A percentile compares a stretch with the other conserved stretches of the same genome.
These are phyloP conservation scores for Steccherinum ochraceum DNA, from an alignment of 768 basidiomycete species.

Conservation along the genomic window DNA sequence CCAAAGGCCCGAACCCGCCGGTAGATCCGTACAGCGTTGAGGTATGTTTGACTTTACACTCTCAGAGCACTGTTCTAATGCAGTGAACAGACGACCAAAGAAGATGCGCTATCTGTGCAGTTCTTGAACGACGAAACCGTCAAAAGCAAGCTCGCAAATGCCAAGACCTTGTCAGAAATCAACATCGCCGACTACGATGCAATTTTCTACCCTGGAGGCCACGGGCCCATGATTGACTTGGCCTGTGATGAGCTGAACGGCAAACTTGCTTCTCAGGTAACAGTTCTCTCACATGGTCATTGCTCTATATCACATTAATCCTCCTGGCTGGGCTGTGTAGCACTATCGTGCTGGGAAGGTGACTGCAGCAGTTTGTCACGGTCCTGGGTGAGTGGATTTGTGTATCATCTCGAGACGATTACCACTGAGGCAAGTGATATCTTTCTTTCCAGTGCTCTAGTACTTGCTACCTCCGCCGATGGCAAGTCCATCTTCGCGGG, in stretches of 20 bases:
- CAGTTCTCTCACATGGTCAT: too few relatives aligned
- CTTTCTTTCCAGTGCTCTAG: constrained; percentile 41
- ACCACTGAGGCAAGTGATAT: neutral
- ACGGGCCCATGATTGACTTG: constrained; percentile 73
- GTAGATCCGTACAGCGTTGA: constrained; percentile 52
- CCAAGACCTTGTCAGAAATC: constrained; percentile 59
- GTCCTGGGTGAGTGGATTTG: constrained; percentile 48
- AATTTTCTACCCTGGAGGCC: constrained; percentile 76
- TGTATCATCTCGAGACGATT: neutral
- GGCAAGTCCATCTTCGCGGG: constrained; percentile 64
- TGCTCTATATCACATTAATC: too few relatives aligned
- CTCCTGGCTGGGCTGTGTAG: constrained; percentile 25
- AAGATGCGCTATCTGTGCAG: constrained; percentile 36
- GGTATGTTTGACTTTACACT: constrained; percentile 28
- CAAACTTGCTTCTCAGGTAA: constrained; percentile 49
- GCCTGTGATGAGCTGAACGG: constrained; percentile 49
- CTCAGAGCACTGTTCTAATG: too few relatives aligned
- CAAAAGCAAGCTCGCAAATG: constrained; percentile 44
- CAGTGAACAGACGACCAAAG: too few relatives aligned
- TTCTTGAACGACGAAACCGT: constrained; percentile 53
- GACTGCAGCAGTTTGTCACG: constrained; percentile 74
- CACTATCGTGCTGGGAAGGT: constrained; percentile 66
- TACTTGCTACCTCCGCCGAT: constrained; percentile 43
- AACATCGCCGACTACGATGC: constrained; percentile 58
- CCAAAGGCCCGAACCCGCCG: constrained; percentile 58